Conservation (phyloP, 805 yeast genomes). For the Ogataea saltuana region DNA sequence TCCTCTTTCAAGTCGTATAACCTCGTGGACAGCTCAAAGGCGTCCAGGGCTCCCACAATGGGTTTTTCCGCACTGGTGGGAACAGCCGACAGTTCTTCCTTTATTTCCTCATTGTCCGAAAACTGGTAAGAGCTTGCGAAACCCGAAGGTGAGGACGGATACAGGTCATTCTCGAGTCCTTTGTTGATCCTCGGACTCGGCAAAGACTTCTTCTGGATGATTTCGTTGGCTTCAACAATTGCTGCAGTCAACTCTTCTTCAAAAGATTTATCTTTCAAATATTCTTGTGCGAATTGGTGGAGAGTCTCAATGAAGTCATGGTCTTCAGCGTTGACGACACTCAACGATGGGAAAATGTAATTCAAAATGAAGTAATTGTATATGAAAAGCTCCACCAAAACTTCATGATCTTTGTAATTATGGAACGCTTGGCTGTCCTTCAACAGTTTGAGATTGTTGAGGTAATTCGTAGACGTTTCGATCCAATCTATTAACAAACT, state of each 20-base stretch:
- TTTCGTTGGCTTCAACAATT: conserved; percentile 16
- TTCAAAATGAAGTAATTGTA: conserved; percentile 25
- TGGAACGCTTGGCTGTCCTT: conserved; percentile 14
- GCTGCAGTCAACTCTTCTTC: conserved; percentile 19
- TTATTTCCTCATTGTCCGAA: background rate
- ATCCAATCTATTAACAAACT: conserved; percentile 23
- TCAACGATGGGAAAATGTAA: conserved; percentile 16
- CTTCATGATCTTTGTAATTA: conserved; percentile 21
- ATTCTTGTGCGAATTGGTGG: conserved; percentile 12
- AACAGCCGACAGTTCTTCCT: background rate
- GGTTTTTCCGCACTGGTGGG: background rate
- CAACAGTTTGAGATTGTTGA: conserved; percentile 21
- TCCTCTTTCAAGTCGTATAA: conserved; percentile 14
- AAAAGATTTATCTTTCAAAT: conserved; percentile 12
- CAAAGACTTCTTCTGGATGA: conserved; percentile 5
- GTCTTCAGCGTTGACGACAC: conserved; percentile 19
- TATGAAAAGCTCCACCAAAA: conserved; percentile 22
- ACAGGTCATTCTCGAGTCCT: conserved; percentile 12
- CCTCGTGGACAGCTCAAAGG: conserved; percentile 17
- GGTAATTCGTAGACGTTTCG: conserved; percentile 25
- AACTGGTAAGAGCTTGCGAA: background rate
- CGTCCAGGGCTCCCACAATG: conserved; percentile 9
- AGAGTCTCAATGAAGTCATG: conserved; percentile 17
- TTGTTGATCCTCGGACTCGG: background rate
- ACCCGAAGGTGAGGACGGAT: conserved; percentile 17